Evolutionary conservation across 305 asterid genomes (phyloP), one percentile per base, ranked within the genome.

Genomic region (Rubia tinctorum): DNA sequence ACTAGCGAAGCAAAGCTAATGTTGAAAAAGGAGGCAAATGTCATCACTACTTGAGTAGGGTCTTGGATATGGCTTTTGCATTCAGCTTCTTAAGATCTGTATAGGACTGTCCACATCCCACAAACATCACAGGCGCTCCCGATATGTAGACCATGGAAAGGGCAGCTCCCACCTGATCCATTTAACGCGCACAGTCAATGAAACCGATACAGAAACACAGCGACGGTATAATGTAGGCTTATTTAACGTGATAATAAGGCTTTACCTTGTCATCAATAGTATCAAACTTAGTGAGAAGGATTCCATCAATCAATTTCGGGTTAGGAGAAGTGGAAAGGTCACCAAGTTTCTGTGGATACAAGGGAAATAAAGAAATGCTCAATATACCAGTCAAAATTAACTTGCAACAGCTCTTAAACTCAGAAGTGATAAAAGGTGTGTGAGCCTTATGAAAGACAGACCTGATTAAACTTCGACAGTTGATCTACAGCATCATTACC

Each of bases 401-500:
- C 64, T 58, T 40, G 20, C 27, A 23, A 53, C 11, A 42, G 23
- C 10, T 63, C 51, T 30, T 47, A 9, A 4, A 62, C 43, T 12
- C n/a, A 30, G 11, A 22, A 42, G 18, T 9, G n/a, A 43, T 12
- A 60, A 11, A 13, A 60, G 34, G 34, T 1, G 1, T 30, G 34
- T 3, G 61, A 30, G 1, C 34, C 34, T 30, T 30, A 30, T 30
- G 34, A 30, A 30, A 14, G 69, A 55, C 64, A 30, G 60, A 90
- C 99, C 97, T 91, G 97, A 83, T 94, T 94, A 74, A 94, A 94
- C 82, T 94, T 94, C 8, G 97, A 86, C 77, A 94, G 69, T 76
- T 94, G 99, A 82, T 94, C 99, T 7, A 94, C 97, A 55, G 93
- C 99, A 71, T 94, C 99, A 64, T 94, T 94, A 60, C 99, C 99